These are phyloP conservation scores for Candida pseudoviswanathii DNA, from an alignment of 1,139 yeast species.

Conservation along the genomic window DNA sequence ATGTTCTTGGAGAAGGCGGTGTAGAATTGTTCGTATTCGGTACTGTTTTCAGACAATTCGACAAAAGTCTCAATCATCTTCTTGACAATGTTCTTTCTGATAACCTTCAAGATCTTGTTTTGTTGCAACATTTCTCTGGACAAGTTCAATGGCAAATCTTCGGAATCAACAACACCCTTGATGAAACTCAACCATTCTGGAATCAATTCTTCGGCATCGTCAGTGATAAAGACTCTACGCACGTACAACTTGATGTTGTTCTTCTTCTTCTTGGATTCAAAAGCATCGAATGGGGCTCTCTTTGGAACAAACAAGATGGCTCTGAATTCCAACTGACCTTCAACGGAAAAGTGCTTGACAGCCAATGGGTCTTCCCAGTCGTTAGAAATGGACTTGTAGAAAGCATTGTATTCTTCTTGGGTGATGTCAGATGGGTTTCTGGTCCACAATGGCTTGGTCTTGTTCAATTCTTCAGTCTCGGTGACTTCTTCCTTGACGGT, in stretches of 20 bases:
- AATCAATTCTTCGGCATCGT: slow-evolving; percentile 97
- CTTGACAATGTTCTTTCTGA: slow-evolving; percentile 98
- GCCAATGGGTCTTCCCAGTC: slow-evolving; percentile 99
- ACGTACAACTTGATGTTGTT: slow-evolving; percentile 98
- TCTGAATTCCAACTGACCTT: slow-evolving; percentile 99
- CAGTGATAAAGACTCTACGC: slow-evolving; percentile 99
- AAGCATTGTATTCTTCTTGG: slow-evolving; percentile 98
- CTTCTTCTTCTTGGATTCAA: slow-evolving; percentile 98
- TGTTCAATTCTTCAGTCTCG: slow-evolving; percentile 96
- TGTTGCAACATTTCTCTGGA: slow-evolving; percentile 99
- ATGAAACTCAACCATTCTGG: slow-evolving; percentile 99
- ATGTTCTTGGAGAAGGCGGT: slow-evolving; percentile 97
- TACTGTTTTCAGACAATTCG: slow-evolving; percentile 98
- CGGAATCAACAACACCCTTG: slow-evolving; percentile 99
- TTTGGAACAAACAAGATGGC: slow-evolving; percentile 97
- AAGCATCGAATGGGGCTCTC: slow-evolving; percentile 99
- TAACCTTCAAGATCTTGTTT: slow-evolving; percentile 99
- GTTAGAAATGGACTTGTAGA: slow-evolving; percentile 98
- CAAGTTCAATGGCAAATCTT: slow-evolving; percentile 99
- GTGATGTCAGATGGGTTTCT: slow-evolving; percentile 98
- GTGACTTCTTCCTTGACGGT: slow-evolving; percentile 84
- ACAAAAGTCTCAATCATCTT: slow-evolving; percentile 97
- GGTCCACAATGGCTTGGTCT: slow-evolving; percentile 99
- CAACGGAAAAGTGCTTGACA: slow-evolving; percentile 99
- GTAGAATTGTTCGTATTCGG: slow-evolving; percentile 99